Percentiles rank a stretch among this genome's conserved stretches.
phyloP scores from a whole-genome alignment of 441 rosid species.

The Lepidium campestre region DNA sequence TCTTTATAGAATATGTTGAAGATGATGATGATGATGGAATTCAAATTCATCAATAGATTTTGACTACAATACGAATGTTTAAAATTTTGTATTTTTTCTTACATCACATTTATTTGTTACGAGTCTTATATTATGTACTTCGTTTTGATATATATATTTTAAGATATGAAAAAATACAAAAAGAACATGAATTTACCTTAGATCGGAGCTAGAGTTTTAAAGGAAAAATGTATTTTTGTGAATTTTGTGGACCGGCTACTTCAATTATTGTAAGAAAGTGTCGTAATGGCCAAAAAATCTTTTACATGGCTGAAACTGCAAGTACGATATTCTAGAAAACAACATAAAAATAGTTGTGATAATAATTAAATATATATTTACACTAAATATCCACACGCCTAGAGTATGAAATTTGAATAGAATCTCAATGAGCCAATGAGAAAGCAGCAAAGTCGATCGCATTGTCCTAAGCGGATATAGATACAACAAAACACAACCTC shows the following conservation, averaged over 20 bases:
- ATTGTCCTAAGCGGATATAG: slow-evolving; percentile 23
- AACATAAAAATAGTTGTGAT: background rate
- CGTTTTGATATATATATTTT: too few species aligned
- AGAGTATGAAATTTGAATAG: slow-evolving; percentile 2
- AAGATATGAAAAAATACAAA: too few species aligned
- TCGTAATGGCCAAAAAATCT: background rate
- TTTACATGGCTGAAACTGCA: slow-evolving; percentile 21
- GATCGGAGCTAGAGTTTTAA: too few species aligned
- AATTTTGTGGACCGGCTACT: background rate
- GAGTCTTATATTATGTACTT: too few species aligned
- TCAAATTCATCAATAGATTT: too few species aligned
- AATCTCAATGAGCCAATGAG: slow-evolving; percentile 31
- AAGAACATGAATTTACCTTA: too few species aligned
- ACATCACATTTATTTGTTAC: too few species aligned
- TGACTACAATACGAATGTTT: too few species aligned
- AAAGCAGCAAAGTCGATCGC: slow-evolving; percentile 21
- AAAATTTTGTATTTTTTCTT: too few species aligned
- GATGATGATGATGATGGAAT: too few species aligned
- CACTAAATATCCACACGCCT: slow-evolving; percentile 14
- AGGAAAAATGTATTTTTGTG: background rate
- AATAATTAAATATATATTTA: background rate
- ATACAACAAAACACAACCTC: slow-evolving; percentile 29
- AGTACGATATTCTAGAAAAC: background rate
- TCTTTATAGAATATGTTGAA: too few species aligned
- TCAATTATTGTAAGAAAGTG: background rate